A percentile compares a stretch with the other conserved stretches of the same genome.
Evolutionary conservation across 2,329 filamentous ascomycete genomes (phyloP).

Genomic region (Chaetothyriales sp.): DNA sequence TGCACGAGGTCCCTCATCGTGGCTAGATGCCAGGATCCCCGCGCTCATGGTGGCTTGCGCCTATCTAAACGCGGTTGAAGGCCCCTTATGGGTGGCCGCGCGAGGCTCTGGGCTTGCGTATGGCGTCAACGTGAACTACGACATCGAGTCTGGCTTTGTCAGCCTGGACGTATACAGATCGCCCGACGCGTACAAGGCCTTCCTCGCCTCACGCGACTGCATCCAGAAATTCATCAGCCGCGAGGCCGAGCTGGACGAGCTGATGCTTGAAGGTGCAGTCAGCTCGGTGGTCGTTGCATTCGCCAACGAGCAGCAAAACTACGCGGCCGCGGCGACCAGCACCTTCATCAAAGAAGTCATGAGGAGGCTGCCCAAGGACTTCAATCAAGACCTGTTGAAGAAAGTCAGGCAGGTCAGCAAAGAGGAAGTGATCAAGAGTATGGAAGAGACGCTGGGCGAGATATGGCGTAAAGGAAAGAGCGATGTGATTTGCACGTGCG

Average conservation of each 20-base stretch:
- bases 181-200: constrained; percentile 78
- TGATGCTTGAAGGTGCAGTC: constrained; percentile 79
- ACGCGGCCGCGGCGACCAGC: constrained; percentile 65
- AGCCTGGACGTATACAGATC: constrained; percentile 82
- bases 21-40: constrained; percentile 63
- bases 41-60: constrained; percentile 76
- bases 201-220: constrained; percentile 59
- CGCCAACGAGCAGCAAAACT: constrained; percentile 78
- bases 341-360: constrained; percentile 77
- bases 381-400: constrained; percentile 61
- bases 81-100: constrained; percentile 84
- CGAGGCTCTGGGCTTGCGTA: constrained; percentile 90
- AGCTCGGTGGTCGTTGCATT: constrained; percentile 75
- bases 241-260: constrained; percentile 56
- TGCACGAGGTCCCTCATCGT: constrained; percentile 59
- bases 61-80: constrained; percentile 87
- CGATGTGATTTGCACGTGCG: constrained; percentile 80
- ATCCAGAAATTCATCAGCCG: constrained; percentile 64
- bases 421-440: constrained; percentile 61
- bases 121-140: constrained; percentile 64
- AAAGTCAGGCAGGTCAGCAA: constrained; percentile 62
- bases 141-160: constrained; percentile 64
- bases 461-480: constrained; percentile 68
- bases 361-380: constrained; percentile 59
- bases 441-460: constrained; percentile 62